Evolutionary conservation across 2,329 filamentous ascomycete genomes (phyloP).

Genomic region (Cryoendolithus antarcticus): DNA sequence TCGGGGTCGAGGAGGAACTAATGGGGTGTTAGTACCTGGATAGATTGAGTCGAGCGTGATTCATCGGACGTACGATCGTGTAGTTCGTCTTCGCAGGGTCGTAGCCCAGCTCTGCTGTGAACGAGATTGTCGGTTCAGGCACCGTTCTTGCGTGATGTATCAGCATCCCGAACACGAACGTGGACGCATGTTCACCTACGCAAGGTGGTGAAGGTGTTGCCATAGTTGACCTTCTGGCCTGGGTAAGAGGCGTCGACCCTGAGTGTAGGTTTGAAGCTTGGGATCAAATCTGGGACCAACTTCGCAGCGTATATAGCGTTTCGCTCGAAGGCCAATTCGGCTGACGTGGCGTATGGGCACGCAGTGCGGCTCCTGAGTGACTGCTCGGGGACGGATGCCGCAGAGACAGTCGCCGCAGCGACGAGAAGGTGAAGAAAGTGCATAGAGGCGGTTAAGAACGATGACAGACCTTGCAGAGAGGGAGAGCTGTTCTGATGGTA

Average conservation of each 20-base stretch:
- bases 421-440: slow-evolving; percentile 7
- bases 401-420: slow-evolving; percentile 1
- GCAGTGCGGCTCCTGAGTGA: slow-evolving; percentile 5
- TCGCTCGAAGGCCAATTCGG: slow-evolving; percentile 6
- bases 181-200: slow-evolving; percentile 3
- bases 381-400: slow-evolving; percentile 7
- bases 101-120: slow-evolving; percentile 11
- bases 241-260: slow-evolving; percentile 9
- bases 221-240: slow-evolving; percentile 11
- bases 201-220: slow-evolving; percentile 12
- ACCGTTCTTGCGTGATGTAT: slow-evolving; percentile 8
- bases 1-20: slow-evolving; percentile 15
- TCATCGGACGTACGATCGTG: slow-evolving; percentile 6
- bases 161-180: neutral
- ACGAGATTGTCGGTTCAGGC: slow-evolving; percentile 10
- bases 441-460: slow-evolving; percentile 3
- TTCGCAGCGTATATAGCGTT: slow-evolving; percentile 9
- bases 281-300: slow-evolving; percentile 13
- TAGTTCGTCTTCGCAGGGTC: slow-evolving; percentile 15
- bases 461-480: too few relatives aligned
- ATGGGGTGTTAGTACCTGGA: too few relatives aligned
- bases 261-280: slow-evolving; percentile 9
- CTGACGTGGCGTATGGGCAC: slow-evolving; percentile 8
- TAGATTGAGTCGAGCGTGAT: too few relatives aligned
- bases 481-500: too few relatives aligned